Base-by-base conservation (phyloP, 2,329 filamentous ascomycete genomes). In the Penicillium sp. region DNA sequence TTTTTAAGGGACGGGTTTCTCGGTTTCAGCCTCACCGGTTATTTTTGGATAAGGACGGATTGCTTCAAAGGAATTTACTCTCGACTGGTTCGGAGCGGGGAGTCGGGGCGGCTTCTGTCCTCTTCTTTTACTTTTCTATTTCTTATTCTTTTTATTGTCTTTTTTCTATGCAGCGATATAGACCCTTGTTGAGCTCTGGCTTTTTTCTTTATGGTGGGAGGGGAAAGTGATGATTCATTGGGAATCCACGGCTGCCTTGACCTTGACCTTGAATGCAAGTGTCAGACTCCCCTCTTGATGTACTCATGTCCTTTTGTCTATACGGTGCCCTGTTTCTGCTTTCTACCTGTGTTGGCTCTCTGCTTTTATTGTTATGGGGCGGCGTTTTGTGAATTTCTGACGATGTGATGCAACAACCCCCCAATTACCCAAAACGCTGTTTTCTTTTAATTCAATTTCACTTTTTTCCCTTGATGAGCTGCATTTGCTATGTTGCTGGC, bases 381-480 rank as follows among this genome's bases (percentile, higher is more conserved):
- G 35, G 28, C 46, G 40, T 47, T 40, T 39, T 14, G 31, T 41
- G 22, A 37, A n/a, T 42, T 49, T 42, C 29, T 37, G 35, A 37
- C 35, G 35, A 37, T 40, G 26, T 40, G 38, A 40, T 40, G 38
- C 38, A 40, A 3, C 38, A 29, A 27, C 16, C 38, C 14, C 38
- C 26, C 24, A 24, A 40, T 29, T 40, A 27, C 38, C 27, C 38
- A 27, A 40, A 29, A 28, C 13, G 27, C 6, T n/a, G 18, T 20
- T 37, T 37, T 7, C 8, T 24, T 24, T 24, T 24, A 8, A 24
- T 37, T 6, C 6, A 11, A 37, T 24, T 37, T 37, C 18, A 5
- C 6, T 24, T n/a, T 24, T 32, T 32, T 14, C 7, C 10, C 9
- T 7, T 22, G 5, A 36, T 4, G 1, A 22, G 22, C 16, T 9